phyloP scores from a whole-genome alignment of 352 stramenopile genomes.

The Poterioochromonas sp. region DNA sequence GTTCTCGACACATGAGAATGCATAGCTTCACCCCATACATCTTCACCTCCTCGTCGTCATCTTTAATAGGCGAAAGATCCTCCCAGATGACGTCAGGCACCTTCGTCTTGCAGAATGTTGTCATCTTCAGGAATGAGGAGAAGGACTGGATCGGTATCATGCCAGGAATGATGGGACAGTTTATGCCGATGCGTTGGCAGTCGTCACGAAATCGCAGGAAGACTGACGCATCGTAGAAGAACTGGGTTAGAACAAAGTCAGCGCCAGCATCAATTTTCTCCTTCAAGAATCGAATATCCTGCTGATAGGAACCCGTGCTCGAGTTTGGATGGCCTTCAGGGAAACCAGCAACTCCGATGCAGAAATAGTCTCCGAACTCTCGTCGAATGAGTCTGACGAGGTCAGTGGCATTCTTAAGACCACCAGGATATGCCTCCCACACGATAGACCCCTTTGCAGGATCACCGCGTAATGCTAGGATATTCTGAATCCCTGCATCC shows the following conservation, averaged over 20 bases:
- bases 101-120: conserved; percentile 55
- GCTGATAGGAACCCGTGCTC: conserved; percentile 34
- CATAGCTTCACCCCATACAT: conserved; percentile 74
- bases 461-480: conserved; percentile 75
- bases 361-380: conserved; percentile 76
- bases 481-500: conserved; percentile 73
- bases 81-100: conserved; percentile 67
- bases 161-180: conserved; percentile 75
- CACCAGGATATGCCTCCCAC: conserved; percentile 55
- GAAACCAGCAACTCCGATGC: conserved; percentile 78
- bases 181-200: conserved; percentile 66
- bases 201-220: conserved; percentile 69
- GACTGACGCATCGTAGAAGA: conserved; percentile 78
- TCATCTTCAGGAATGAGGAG: conserved; percentile 58
- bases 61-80: conserved; percentile 71
- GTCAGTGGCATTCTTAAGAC: conserved; percentile 74
- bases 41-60: conserved; percentile 82
- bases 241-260: conserved; percentile 83
- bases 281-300: conserved; percentile 67
- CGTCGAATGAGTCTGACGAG: conserved; percentile 73
- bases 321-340: conserved; percentile 68
- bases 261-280: conserved; percentile 79
- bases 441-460: conserved; percentile 52
- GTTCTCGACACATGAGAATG: conserved; percentile 65
- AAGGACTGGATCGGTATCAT: conserved; percentile 83